These are phyloP conservation scores for Syzygium syzygioides DNA, from an alignment of 441 rosid species.

Conservation along the genomic window DNA sequence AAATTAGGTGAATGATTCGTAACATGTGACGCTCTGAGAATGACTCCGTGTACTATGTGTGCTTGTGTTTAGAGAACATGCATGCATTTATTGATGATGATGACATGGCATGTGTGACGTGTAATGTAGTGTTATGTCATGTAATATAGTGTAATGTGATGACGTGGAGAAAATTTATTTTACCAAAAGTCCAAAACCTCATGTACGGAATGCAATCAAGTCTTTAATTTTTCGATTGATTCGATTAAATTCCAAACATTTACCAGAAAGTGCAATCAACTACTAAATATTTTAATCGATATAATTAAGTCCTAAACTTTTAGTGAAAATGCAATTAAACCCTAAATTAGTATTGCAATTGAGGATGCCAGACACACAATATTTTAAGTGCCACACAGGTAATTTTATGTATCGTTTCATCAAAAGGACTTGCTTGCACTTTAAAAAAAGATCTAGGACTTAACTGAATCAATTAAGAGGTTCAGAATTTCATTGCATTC, in stretches of 20 bases:
- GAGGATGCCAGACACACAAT: background rate
- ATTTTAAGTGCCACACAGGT: background rate
- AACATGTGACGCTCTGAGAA: background rate
- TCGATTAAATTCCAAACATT: background rate
- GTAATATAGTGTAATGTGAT: no score
- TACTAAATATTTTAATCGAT: background rate
- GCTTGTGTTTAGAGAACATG: background rate
- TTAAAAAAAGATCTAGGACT: background rate
- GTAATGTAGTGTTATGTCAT: background rate
- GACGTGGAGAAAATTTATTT: no score
- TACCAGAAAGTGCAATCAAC: background rate
- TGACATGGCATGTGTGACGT: background rate
- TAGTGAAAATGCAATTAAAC: background rate
- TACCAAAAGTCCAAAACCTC: background rate
- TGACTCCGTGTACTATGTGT: background rate
- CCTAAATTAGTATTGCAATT: background rate
- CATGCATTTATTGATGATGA: background rate
- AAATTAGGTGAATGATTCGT: background rate
- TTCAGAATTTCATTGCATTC: background rate
- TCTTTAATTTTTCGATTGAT: background rate
- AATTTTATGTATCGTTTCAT: background rate
- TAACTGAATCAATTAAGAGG: background rate
- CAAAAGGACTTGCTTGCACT: background rate
- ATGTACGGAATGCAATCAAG: background rate
- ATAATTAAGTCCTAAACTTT: background rate